Evolutionary conservation across 306 rosid species (phyloP), one percentile per base, ranked within the genome.

Genomic region (Prunus padus): DNA sequence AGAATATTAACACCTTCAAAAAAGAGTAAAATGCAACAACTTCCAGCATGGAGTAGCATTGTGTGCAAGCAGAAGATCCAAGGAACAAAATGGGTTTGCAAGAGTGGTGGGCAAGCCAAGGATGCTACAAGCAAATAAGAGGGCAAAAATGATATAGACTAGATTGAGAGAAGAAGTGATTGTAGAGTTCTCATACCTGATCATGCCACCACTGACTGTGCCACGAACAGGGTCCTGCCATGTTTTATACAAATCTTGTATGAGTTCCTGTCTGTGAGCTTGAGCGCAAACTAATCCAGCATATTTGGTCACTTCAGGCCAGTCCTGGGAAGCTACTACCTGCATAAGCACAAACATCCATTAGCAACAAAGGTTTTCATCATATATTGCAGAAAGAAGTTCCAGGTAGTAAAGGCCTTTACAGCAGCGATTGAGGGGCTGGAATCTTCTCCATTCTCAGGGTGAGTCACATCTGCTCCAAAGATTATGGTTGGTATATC

Each of bases 211-310:
- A 47, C 93, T 93, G 65, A 93, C 85, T 12, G 88, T 80, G 63
- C 98, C 98, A 67, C 98, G 96, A 78, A 86, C 88, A 66, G 98
- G 98, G 67, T 93, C 98, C 18, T 93, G 95, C 98, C 98, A 90
- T 14, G 97, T 90, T 83, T 93, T 93, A 79, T 90, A 93, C 82
- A 93, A 78, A 82, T 90, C 98, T 77, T 93, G 95, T 80, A 93
- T 90, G 72, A 93, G 97, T 79, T 93, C 98, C 74, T 93, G 98
- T 82, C 98, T 84, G 82, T 93, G 98, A 67, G 98, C 93, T 80
- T 93, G 98, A 68, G 98, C 98, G 44, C 98, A 93, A 67, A 90
- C 98, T 73, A 90, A 77, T 74, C 98, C 98, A 0, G 98, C 98
- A 81, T 93, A 93, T 76, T 93, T 90, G 71, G 98, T 93, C 81